Evolutionary conservation across 1,284 basidiomycete species (phyloP).

Genomic region (Macrocystidia cucumis): DNA sequence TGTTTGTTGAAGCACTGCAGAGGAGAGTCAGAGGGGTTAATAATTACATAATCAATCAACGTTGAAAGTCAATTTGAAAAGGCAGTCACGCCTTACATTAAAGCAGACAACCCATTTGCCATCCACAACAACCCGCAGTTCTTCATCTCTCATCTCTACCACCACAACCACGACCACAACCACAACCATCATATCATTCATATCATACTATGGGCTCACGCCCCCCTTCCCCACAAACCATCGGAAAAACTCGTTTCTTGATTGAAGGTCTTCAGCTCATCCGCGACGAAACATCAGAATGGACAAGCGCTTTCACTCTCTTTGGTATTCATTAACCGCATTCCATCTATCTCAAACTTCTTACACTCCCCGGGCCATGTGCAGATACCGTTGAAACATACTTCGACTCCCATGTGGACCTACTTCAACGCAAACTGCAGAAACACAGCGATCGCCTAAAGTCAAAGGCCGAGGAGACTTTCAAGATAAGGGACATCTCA

Average conservation of each 20-base stretch:
- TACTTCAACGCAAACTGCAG: constrained; percentile 81
- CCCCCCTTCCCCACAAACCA: constrained; percentile 30
- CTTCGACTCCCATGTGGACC: constrained; percentile 85
- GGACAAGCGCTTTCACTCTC: constrained; percentile 53
- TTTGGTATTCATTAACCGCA: constrained; percentile 60
- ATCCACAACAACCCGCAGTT: too few relatives aligned
- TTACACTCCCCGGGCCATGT: constrained; percentile 13
- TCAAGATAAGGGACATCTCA: constrained; percentile 62
- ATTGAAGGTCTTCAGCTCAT: constrained; percentile 37
- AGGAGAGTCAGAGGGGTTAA: background rate
- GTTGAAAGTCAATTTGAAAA: background rate
- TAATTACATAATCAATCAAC: constrained; percentile 1
- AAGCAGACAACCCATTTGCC: background rate
- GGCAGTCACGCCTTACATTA: too few relatives aligned
- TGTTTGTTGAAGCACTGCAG: background rate
- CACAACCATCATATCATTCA: constrained; percentile 3
- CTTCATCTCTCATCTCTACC: background rate
- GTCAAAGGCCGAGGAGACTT: constrained; percentile 61
- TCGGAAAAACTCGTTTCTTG: constrained; percentile 31
- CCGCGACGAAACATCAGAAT: constrained; percentile 35
- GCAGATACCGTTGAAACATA: constrained; percentile 85
- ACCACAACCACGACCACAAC: background rate
- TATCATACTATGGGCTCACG: constrained; percentile 22
- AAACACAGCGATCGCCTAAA: constrained; percentile 82
- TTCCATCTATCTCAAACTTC: constrained; percentile 7